Evolutionary conservation across 352 stramenopile genomes (phyloP), one percentile per base, ranked within the genome.

Genomic region (Phytophthora palmivora): DNA sequence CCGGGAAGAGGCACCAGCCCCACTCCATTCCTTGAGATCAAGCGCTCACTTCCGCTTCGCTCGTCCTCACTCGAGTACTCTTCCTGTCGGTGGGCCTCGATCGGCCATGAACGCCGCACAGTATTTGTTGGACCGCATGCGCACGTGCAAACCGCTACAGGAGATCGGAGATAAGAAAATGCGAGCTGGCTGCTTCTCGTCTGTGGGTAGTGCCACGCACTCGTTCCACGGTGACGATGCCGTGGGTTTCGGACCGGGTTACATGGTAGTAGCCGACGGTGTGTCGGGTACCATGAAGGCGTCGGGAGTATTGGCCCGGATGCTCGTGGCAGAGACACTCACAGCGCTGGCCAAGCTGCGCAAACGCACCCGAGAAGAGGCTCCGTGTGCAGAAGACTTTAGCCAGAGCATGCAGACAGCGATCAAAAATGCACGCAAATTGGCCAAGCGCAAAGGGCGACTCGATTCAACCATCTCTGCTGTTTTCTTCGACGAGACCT

Each of bases 211-310:
- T 44, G 85, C 88, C 7, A 73, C 78, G 44, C 82, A 94, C 70
- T 85, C 72, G 53, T 96, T 92, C 68, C 86, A 95, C 48, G 88
- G 86, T 33, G 88, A 96, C 68, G 88, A 96, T 53, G 88, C 88
- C 1, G 82, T 94, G 18, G 88, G 85, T n/a, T 96, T 89, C 58
- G 88, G 88, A 0, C 84, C 85, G 3, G 72, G 80, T 37, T 96
- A 91, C 71, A 94, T 96, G 86, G 86, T 94, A 18, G 79, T 94
- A 16, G 84, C 85, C 2, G 88, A 96, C 70, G 88, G 88, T 46
- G 88, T 96, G 19, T 95, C 88, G 2, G 86, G 88, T 33, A 96
- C 88, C 10, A 86, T 88, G 64, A 96, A 96, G 64, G 82, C 85
- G 2, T 94, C 84, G 10, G 85, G 85, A 36, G 84, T 94, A 51